Conservation (phyloP, 1,284 basidiomycete genomes). For the Malassezia restricta region DNA sequence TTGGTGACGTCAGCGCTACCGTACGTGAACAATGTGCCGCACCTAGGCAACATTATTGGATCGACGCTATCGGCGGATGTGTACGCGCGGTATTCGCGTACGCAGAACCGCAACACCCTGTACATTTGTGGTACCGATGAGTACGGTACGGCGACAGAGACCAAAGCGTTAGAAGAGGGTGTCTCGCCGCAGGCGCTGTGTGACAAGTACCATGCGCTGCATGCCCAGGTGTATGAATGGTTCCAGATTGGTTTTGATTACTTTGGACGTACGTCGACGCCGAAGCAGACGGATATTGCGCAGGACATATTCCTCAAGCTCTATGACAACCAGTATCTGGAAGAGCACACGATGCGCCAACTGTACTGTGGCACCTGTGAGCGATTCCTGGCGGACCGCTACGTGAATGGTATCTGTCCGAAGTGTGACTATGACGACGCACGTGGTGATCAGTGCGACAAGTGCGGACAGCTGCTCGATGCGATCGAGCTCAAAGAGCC, state of each 20-base stretch:
- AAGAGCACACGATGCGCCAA: constrained; percentile 41
- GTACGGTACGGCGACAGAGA: constrained; percentile 97
- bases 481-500: constrained; percentile 89
- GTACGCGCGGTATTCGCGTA: constrained; percentile 67
- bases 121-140: constrained; percentile 97
- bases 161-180: constrained; percentile 86
- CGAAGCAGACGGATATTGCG: constrained; percentile 62
- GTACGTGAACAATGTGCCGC: constrained; percentile 96
- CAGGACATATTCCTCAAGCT: constrained; percentile 45
- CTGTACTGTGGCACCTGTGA: constrained; percentile 37
- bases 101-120: constrained; percentile 50
- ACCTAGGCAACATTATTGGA: constrained; percentile 97
- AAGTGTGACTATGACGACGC: constrained; percentile 56
- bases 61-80: constrained; percentile 91
- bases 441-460: constrained; percentile 95
- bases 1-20: constrained; percentile 91
- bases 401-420: constrained; percentile 44
- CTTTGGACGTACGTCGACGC: constrained; percentile 89
- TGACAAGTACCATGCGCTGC: constrained; percentile 82
- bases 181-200: constrained; percentile 75
- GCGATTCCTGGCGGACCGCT: constrained; percentile 44
- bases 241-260: constrained; percentile 86
- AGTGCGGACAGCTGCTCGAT: constrained; percentile 73
- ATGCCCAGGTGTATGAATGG: constrained; percentile 88
- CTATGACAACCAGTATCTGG: constrained; percentile 38